Evolutionary conservation across 495 filamentous ascomycete species (phyloP), one percentile per base, ranked within the genome.

Genomic region (Penicillium simplicissimum): DNA sequence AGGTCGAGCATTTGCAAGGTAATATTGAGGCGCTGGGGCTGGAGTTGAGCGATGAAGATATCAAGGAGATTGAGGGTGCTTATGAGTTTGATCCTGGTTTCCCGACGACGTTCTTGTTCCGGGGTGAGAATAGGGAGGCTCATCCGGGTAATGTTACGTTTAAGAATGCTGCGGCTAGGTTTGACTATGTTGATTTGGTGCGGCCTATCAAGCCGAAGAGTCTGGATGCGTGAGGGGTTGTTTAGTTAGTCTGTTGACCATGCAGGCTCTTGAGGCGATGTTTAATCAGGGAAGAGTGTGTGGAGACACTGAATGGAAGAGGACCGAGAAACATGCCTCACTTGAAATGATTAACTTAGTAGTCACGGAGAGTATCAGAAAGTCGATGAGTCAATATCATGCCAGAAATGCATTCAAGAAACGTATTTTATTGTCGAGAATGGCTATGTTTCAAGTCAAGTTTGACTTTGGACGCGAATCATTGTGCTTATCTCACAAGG

Each of bases 11-110:
- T 59, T 65, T 93, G 15, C 83, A 85, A 74, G 80, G 76, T 49
- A 92, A 91, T 66, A 88, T 92, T 62, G 87, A 88, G 60, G 89
- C 86, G 3, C 71, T 92, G 35, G 73, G 66, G 0, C 52, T 92
- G 36, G 63, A 71, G 52, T 74, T 93, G 57, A 81, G 75, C 3
- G 71, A 81, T 0, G 81, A 87, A 28, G 88, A 93, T 35, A 81
- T 92, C 23, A 67, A 80, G 31, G 82, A 88, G 69, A 89, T 92
- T 61, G 88, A 91, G 55, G 63, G 65, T 8, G 87, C 85, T 8
- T 73, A 76, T 51, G 76, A 79, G 8, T 91, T 90, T 68, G 86
- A 90, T 63, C 37, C 80, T 58, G 86, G 87, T 7, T 90, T 89
- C 74, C 88, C 87, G 4, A 55, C 71, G 56, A 79, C 65, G 48